A percentile compares a stretch with the other conserved stretches of the same genome.
Conservation (phyloP, 2,329 filamentous ascomycete species). For the Metarhizium album region DNA sequence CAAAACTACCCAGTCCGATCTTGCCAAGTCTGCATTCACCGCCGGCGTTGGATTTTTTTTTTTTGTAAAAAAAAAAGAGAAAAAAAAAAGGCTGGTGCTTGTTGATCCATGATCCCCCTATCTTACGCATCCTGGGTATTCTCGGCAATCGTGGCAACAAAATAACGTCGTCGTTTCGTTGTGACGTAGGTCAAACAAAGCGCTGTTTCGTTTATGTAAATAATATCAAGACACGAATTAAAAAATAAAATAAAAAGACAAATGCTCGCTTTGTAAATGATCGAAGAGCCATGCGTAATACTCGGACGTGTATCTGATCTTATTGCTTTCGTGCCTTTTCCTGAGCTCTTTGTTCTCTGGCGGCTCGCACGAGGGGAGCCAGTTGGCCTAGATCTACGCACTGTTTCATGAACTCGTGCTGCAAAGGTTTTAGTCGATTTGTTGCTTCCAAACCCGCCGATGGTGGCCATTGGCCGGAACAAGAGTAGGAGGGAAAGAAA, state of each 20-base stretch:
- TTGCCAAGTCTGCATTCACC: not conserved
- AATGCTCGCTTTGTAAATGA: constrained; percentile 7
- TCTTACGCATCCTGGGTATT: not conserved
- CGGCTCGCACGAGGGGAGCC: constrained; percentile 77
- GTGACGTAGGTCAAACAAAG: not conserved
- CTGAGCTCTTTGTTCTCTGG: constrained; percentile 72
- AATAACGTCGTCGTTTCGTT: not conserved
- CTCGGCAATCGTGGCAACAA: constrained; percentile 1
- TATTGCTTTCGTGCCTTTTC: constrained; percentile 62
- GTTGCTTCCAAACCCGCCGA: not conserved
- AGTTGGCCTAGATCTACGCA: constrained; percentile 68
- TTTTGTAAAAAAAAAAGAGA: too few relatives aligned
- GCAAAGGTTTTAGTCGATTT: constrained; percentile 1
- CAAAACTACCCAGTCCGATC: not conserved
- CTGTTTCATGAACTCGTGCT: constrained; percentile 74
- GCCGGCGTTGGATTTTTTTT: not conserved
- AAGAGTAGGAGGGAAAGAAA: too few relatives aligned
- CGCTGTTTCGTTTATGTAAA: not conserved
- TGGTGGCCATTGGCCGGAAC: not conserved
- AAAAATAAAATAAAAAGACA: too few relatives aligned
- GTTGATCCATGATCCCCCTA: not conserved
- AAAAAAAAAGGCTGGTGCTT: too few relatives aligned
- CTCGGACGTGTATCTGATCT: constrained; percentile 2
- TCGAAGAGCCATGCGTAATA: not conserved
- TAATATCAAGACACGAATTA: not conserved